These are phyloP conservation scores for Aspergillus hiratsukae DNA, from an alignment of 2,329 filamentous ascomycete genomes.

Conservation along the genomic window DNA sequence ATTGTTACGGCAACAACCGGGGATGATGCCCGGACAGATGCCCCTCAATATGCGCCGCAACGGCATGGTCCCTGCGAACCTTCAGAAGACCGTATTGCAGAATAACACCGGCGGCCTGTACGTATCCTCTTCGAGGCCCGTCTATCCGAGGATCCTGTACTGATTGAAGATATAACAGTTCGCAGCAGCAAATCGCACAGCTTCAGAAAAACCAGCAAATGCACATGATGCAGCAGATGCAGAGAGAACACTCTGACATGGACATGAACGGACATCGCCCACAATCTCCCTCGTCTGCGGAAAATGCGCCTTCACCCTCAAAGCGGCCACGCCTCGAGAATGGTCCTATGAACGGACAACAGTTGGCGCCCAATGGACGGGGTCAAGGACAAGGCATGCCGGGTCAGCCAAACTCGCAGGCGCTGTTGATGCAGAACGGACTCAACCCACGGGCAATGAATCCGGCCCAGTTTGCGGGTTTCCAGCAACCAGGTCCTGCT, in stretches of 20 bases:
- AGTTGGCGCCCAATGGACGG: constrained; percentile 71
- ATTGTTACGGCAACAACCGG: constrained; percentile 68
- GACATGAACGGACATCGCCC: constrained; percentile 77
- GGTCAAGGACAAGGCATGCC: constrained; percentile 67
- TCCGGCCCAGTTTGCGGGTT: constrained; percentile 67
- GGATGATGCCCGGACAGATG: constrained; percentile 49
- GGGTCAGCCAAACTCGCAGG: constrained; percentile 58
- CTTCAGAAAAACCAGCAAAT: constrained; percentile 56
- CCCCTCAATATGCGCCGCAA: constrained; percentile 57
- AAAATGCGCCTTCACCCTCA: constrained; percentile 86
- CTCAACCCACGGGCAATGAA: constrained; percentile 72
- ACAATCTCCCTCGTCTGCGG: constrained; percentile 74
- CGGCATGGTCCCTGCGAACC: constrained; percentile 36
- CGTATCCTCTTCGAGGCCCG: constrained; percentile 14
- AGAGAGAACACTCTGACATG: constrained; percentile 80
- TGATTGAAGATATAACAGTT: constrained; percentile 39
- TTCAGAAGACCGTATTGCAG: constrained; percentile 72
- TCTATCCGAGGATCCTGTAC: constrained; percentile 7
- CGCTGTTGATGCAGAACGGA: constrained; percentile 55
- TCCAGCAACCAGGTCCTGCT: constrained; percentile 52
- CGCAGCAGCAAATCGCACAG: constrained; percentile 65
- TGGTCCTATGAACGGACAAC: constrained; percentile 67
- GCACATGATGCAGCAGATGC: constrained; percentile 73
- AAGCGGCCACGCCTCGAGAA: constrained; percentile 83
- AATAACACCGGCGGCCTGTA: constrained; percentile 55